phyloP scores from a whole-genome alignment of 2,329 filamentous ascomycete species.

The Aspergillus flavus region DNA sequence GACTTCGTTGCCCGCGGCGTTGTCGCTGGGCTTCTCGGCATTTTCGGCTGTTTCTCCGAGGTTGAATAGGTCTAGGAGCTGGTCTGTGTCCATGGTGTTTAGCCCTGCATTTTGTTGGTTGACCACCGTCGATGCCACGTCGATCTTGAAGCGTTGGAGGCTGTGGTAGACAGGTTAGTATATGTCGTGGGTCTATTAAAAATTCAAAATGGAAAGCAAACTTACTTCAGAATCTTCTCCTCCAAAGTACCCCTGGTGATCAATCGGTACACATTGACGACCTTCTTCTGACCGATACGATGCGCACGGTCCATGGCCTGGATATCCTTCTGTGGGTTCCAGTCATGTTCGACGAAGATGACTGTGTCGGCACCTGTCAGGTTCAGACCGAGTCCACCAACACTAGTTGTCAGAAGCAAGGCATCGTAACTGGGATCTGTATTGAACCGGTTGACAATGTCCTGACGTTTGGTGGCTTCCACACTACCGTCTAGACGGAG shows the following conservation, averaged over 20 bases:
- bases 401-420: constrained; percentile 87
- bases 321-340: constrained; percentile 98
- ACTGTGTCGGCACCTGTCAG: constrained; percentile 96
- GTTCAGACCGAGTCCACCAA: constrained; percentile 92
- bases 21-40: constrained; percentile 62
- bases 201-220: constrained; percentile 18
- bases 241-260: constrained; percentile 95
- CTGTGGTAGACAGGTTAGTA: constrained; percentile 49
- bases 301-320: constrained; percentile 99
- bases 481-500: constrained; percentile 92
- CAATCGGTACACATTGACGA: constrained; percentile 96
- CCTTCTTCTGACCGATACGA: constrained; percentile 98
- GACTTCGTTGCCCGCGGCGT: constrained; percentile 53
- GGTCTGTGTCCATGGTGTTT: constrained; percentile 95
- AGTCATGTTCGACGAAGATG: constrained; percentile 99
- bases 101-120: constrained; percentile 98
- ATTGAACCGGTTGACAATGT: constrained; percentile 99
- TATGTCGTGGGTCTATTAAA: neutral
- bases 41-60: constrained; percentile 69
- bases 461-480: constrained; percentile 89
- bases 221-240: constrained; percentile 89
- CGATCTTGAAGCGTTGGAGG: constrained; percentile 98
- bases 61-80: constrained; percentile 95
- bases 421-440: constrained; percentile 96
- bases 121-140: constrained; percentile 95